These are phyloP conservation scores for Trichoderma erinaceum DNA, from an alignment of 495 filamentous ascomycete species.

Conservation along the genomic window DNA sequence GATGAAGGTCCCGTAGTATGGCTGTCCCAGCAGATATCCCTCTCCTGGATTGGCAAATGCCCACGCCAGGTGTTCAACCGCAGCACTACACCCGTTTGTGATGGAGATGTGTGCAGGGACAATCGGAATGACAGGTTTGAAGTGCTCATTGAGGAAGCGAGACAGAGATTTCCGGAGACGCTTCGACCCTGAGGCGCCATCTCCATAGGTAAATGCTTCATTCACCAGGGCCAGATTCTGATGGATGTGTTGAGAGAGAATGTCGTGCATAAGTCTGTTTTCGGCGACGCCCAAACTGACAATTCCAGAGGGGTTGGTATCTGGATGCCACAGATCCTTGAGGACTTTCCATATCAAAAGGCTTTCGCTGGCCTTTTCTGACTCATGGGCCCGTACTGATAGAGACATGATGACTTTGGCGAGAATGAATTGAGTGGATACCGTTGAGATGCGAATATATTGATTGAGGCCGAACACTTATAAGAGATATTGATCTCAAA, in stretches of 20 bases:
- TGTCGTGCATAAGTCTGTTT: constrained; percentile 16
- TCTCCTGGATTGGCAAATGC: constrained; percentile 23
- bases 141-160: constrained; percentile 22
- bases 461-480: background rate
- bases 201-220: constrained; percentile 26
- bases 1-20: constrained; percentile 25
- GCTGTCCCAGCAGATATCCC: constrained; percentile 22
- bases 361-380: background rate
- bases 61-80: constrained; percentile 25
- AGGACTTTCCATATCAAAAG: constrained; percentile 7
- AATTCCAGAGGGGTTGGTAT: constrained; percentile 31
- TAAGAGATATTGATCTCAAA: too few relatives aligned
- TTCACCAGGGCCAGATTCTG: constrained; percentile 16
- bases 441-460: background rate
- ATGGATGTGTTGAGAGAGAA: constrained; percentile 22
- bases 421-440: background rate
- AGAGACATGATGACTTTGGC: constrained; percentile 1
- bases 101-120: constrained; percentile 19
- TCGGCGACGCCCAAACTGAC: constrained; percentile 20
- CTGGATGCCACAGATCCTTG: constrained; percentile 20
- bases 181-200: constrained; percentile 17
- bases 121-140: constrained; percentile 18
- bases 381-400: background rate
- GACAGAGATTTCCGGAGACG: constrained; percentile 20
- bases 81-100: constrained; percentile 25